Evolutionary conservation across 257 asterid species (phyloP).

Genomic region (Phtheirospermum japonicum): DNA sequence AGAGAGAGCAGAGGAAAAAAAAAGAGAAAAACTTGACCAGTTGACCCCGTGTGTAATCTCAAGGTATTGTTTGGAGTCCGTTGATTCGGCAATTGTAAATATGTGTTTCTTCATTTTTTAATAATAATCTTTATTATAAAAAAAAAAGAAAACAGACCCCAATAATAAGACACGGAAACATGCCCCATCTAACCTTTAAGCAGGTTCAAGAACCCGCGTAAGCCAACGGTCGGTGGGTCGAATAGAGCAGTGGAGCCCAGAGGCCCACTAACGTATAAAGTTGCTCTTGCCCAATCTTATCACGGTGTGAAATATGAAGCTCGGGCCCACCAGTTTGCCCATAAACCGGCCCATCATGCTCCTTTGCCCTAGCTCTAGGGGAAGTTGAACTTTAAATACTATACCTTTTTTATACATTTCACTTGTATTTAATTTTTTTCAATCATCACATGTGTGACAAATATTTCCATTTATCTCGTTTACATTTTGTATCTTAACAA

Average conservation of each 20-base stretch:
- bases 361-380: too few species aligned
- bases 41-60: too few species aligned
- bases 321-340: too few species aligned
- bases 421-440: not conserved
- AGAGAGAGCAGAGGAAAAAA: too few species aligned
- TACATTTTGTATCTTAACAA: too few species aligned
- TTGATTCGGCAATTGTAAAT: too few species aligned
- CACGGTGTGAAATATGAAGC: not conserved
- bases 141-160: not conserved
- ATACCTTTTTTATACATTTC: not conserved
- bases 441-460: not conserved
- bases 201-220: not conserved
- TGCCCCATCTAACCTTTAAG: not conserved
- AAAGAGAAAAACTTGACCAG: too few species aligned
- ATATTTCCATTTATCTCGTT: too few species aligned
- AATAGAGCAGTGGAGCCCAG: slow-evolving; percentile 16
- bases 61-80: too few species aligned
- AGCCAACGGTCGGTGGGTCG: not conserved
- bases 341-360: slow-evolving; percentile 10
- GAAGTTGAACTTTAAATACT: too few species aligned
- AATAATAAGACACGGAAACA: not conserved
- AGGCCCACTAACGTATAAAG: slow-evolving; percentile 18
- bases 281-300: not conserved
- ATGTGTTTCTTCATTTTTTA: too few species aligned
- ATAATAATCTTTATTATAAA: too few species aligned